Conservation (phyloP, 2,329 filamentous ascomycete species). For the Phaeophleospora eucalypticola region DNA sequence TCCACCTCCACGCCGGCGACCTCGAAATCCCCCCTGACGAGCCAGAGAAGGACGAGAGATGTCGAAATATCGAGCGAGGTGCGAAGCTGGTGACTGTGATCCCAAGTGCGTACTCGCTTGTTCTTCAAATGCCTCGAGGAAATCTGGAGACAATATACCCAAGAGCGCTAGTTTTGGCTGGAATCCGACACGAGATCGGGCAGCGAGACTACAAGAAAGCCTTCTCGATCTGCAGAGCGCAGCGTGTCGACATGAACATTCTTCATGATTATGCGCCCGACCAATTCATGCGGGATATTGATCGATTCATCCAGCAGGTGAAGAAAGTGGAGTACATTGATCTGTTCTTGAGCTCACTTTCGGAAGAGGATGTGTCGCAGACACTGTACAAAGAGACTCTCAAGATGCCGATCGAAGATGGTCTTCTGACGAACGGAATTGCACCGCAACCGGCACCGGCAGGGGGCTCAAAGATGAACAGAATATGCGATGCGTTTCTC, state of each 20-base stretch:
- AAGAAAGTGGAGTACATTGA: constrained; percentile 79
- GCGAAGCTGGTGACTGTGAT: constrained; percentile 83
- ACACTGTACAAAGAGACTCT: constrained; percentile 91
- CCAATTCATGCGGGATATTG: constrained; percentile 74
- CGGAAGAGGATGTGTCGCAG: constrained; percentile 83
- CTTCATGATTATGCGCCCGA: constrained; percentile 87
- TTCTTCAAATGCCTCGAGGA: constrained; percentile 91
- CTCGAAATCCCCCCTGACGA: constrained; percentile 82
- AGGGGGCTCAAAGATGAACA: constrained; percentile 67
- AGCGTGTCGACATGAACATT: constrained; percentile 97
- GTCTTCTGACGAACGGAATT: constrained; percentile 17
- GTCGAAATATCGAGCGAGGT: constrained; percentile 85
- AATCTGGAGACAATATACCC: constrained; percentile 95
- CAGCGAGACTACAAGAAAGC: constrained; percentile 76
- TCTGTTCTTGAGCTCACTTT: constrained; percentile 61
- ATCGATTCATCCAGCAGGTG: constrained; percentile 77
- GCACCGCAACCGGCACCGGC: background rate
- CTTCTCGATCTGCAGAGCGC: constrained; percentile 82
- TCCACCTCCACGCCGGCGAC: constrained; percentile 67
- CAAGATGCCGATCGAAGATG: constrained; percentile 36
- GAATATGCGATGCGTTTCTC: constrained; percentile 81
- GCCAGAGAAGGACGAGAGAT: constrained; percentile 86
- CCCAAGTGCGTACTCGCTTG: constrained; percentile 77
- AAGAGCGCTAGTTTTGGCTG: constrained; percentile 84
- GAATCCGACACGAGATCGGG: constrained; percentile 77